A percentile compares a stretch with the other conserved stretches of the same genome.
These are phyloP conservation scores for Sugiyamaella neomexicana DNA, from an alignment of 1,139 yeast species.

Conservation along the genomic window DNA sequence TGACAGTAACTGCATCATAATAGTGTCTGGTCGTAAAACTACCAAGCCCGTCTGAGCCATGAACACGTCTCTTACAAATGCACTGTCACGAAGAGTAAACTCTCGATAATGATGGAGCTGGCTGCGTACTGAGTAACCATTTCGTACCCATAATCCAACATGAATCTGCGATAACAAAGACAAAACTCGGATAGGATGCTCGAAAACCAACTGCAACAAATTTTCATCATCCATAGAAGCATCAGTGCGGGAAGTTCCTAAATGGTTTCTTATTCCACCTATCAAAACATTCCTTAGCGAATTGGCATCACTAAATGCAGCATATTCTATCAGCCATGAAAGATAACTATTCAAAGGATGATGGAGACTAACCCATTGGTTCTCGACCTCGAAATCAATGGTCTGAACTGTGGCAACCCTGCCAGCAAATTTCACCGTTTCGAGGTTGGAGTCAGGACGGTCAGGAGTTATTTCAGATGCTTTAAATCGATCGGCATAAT, in stretches of 20 bases:
- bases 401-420: constrained; percentile 24
- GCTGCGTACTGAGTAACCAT: constrained; percentile 72
- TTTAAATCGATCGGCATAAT: constrained; percentile 21
- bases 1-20: constrained; percentile 59
- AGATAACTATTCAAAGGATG: constrained; percentile 79
- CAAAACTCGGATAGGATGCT: constrained; percentile 73
- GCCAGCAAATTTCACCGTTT: constrained; percentile 14
- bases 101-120: constrained; percentile 80
- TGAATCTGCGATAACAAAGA: constrained; percentile 75
- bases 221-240: constrained; percentile 23
- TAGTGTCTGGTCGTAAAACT: constrained; percentile 56
- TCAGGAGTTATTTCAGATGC: constrained; percentile 24
- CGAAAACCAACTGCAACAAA: constrained; percentile 49
- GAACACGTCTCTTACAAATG: constrained; percentile 74
- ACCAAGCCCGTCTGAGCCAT: constrained; percentile 67
- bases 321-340: constrained; percentile 66
- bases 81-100: constrained; percentile 81
- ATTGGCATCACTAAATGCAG: constrained; percentile 38
- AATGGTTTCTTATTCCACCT: constrained; percentile 16
- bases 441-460: constrained; percentile 22
- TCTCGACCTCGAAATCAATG: constrained; percentile 45
- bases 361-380: constrained; percentile 63
- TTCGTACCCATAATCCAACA: constrained; percentile 87
- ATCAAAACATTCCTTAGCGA: constrained; percentile 35
- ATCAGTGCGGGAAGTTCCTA: constrained; percentile 9